Evolutionary conservation across 2,329 filamentous ascomycete species (phyloP).

Genomic region (Epichloe amarillans): DNA sequence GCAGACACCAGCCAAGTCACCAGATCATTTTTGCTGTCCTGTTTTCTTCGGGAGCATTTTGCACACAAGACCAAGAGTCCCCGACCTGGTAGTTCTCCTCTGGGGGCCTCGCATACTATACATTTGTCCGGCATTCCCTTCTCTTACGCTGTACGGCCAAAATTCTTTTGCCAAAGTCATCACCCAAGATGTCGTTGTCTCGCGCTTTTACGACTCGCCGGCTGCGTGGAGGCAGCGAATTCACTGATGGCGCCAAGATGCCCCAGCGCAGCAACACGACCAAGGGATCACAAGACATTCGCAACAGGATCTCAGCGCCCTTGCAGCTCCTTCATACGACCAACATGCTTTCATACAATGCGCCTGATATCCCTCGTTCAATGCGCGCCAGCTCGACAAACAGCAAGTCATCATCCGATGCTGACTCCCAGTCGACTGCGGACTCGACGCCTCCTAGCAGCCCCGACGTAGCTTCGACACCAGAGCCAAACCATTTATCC

Average conservation of each 20-base stretch:
- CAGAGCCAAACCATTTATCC: slow-evolving; percentile 53
- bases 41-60: neutral
- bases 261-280: slow-evolving; percentile 38
- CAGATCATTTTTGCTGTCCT: neutral
- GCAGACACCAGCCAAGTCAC: slow-evolving; percentile 1
- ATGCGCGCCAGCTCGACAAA: slow-evolving; percentile 38
- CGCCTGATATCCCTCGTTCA: slow-evolving; percentile 60
- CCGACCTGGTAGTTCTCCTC: neutral
- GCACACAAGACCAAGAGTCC: neutral
- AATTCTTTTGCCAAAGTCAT: neutral
- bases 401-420: slow-evolving; percentile 55
- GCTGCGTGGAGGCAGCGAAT: slow-evolving; percentile 36
- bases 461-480: slow-evolving; percentile 51
- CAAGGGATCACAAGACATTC: slow-evolving; percentile 32
- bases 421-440: slow-evolving; percentile 46
- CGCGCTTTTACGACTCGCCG: slow-evolving; percentile 61
- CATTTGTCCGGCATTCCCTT: neutral
- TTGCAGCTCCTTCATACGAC: slow-evolving; percentile 84
- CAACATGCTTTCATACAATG: slow-evolving; percentile 91
- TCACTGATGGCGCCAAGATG: slow-evolving; percentile 26
- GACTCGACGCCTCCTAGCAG: slow-evolving; percentile 52
- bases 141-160: neutral
- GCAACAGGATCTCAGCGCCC: slow-evolving; percentile 73
- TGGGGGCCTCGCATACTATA: neutral
- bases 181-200: slow-evolving; percentile 39